A percentile compares a stretch with the other conserved stretches of the same genome.
Evolutionary conservation across 2,329 filamentous ascomycete species (phyloP).

Genomic region (Phaeosphaeria sp.): DNA sequence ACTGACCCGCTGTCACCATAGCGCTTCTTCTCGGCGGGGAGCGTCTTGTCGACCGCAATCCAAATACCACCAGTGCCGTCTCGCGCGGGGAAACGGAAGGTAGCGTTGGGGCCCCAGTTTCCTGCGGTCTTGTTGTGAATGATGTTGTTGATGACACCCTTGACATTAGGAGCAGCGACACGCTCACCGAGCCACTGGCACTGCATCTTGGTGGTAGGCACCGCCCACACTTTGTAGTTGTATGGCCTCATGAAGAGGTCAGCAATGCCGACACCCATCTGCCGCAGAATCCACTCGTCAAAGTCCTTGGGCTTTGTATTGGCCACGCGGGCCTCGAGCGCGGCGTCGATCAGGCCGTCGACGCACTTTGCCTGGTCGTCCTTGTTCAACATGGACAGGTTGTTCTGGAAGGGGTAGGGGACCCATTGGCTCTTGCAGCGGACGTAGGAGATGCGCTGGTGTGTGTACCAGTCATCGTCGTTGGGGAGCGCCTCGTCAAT

Average conservation of each 20-base stretch:
- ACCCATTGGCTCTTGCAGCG: conserved; percentile 97
- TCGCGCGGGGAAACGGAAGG: conserved; percentile 95
- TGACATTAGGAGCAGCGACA: conserved; percentile 95
- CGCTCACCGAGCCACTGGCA: conserved; percentile 98
- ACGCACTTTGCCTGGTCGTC: conserved; percentile 95
- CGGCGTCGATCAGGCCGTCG: conserved; percentile 94
- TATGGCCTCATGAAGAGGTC: conserved; percentile 99
- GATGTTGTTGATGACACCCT: conserved; percentile 90
- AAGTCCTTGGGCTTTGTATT: conserved; percentile 95
- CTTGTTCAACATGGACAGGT: conserved; percentile 97
- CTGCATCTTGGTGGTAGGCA: conserved; percentile 99
- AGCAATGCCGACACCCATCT: conserved; percentile 86
- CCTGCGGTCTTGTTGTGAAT: conserved; percentile 95
- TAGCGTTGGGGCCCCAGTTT: conserved; percentile 97
- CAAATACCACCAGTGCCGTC: conserved; percentile 98
- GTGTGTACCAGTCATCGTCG: conserved; percentile 93
- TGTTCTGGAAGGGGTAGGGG: conserved; percentile 99
- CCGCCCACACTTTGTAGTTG: conserved; percentile 99
- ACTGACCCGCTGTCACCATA: conserved; percentile 88
- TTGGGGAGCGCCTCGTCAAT: conserved; percentile 95
- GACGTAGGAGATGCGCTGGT: conserved; percentile 98
- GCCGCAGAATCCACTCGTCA: conserved; percentile 97
- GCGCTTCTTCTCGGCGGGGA: conserved; percentile 89
- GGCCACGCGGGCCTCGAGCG: conserved; percentile 82
- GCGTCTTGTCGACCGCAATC: conserved; percentile 93